These are phyloP conservation scores for Rusavskia elegans DNA, from an alignment of 495 filamentous ascomycete species.

Conservation along the genomic window DNA sequence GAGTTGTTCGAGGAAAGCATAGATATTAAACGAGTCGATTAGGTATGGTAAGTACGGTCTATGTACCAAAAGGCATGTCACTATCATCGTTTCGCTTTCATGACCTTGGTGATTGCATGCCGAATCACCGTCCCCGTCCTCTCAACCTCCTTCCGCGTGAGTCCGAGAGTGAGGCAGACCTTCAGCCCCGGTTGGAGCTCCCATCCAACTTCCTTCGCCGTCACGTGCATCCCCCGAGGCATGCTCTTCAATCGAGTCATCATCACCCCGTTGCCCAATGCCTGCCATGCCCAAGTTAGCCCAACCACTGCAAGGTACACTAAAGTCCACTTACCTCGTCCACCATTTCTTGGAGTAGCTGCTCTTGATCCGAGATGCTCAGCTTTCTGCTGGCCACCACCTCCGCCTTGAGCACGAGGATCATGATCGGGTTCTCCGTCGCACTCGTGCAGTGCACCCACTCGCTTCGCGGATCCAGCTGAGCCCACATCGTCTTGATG, in stretches of 20 bases:
- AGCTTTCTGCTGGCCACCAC: constrained; percentile 55
- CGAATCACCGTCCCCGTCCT: constrained; percentile 76
- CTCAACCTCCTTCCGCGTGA: constrained; percentile 88
- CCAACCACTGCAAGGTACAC: neutral
- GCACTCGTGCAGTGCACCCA: constrained; percentile 76
- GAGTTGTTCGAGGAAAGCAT: too few relatives aligned
- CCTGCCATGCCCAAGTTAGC: constrained; percentile 22
- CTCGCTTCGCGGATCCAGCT: constrained; percentile 84
- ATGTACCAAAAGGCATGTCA: too few relatives aligned
- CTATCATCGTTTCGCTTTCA: constrained; percentile 37
- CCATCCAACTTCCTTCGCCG: constrained; percentile 44
- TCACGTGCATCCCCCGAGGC: constrained; percentile 40
- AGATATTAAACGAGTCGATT: too few relatives aligned
- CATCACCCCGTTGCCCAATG: constrained; percentile 69
- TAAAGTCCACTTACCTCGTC: constrained; percentile 56
- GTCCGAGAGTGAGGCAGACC: constrained; percentile 71
- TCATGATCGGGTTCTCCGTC: constrained; percentile 70
- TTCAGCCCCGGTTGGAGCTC: constrained; percentile 66
- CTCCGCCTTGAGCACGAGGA: constrained; percentile 75
- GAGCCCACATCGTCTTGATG: constrained; percentile 62
- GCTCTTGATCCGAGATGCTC: constrained; percentile 61
- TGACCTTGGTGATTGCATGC: constrained; percentile 85
- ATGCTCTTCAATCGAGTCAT: constrained; percentile 72
- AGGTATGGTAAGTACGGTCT: too few relatives aligned
- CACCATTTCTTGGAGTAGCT: constrained; percentile 71